Conservation (phyloP, 106 monocot species). For the Vanilla planifolia region DNA sequence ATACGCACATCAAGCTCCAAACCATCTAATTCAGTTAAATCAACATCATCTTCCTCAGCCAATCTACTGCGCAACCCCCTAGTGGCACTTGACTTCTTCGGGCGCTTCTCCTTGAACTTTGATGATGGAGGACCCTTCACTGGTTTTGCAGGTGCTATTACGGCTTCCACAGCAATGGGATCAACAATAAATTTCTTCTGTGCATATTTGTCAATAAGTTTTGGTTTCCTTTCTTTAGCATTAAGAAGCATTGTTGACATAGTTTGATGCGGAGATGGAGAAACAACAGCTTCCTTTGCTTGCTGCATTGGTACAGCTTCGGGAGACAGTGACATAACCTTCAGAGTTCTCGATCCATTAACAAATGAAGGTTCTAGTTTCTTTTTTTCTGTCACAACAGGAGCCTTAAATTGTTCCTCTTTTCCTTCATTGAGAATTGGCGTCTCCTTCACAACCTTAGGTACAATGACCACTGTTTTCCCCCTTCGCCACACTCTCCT, state of each 20-base stretch:
- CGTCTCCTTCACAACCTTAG: slow-evolving; percentile 56
- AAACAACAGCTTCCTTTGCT: slow-evolving; percentile 28
- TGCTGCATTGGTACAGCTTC: slow-evolving; percentile 38
- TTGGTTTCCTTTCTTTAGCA: slow-evolving; percentile 48
- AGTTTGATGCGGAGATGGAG: slow-evolving; percentile 22
- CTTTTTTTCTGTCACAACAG: slow-evolving; percentile 8
- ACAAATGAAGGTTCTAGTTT: slow-evolving; percentile 10
- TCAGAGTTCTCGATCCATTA: slow-evolving; percentile 30
- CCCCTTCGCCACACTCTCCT: slow-evolving; percentile 99
- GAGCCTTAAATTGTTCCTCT: slow-evolving; percentile 14
- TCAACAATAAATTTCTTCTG: slow-evolving; percentile 53
- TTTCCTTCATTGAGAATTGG: slow-evolving; percentile 31
- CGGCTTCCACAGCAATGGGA: no score
- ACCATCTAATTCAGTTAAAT: slow-evolving; percentile 38
- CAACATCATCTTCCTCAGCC: slow-evolving; percentile 24
- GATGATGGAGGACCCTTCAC: slow-evolving; percentile 34
- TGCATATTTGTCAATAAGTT: slow-evolving; percentile 85
- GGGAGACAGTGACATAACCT: slow-evolving; percentile 16
- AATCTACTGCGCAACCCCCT: slow-evolving; percentile 50
- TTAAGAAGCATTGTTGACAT: slow-evolving; percentile 21
- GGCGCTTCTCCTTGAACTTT: slow-evolving; percentile 64
- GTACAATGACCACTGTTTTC: slow-evolving; percentile 59
- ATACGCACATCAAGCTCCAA: slow-evolving; percentile 62
- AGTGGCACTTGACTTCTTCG: slow-evolving; percentile 37
- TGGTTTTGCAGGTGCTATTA: no score